Evolutionary conservation across 2,329 filamentous ascomycete genomes (phyloP).

Genomic region (Plenodomus tracheiphilus): DNA sequence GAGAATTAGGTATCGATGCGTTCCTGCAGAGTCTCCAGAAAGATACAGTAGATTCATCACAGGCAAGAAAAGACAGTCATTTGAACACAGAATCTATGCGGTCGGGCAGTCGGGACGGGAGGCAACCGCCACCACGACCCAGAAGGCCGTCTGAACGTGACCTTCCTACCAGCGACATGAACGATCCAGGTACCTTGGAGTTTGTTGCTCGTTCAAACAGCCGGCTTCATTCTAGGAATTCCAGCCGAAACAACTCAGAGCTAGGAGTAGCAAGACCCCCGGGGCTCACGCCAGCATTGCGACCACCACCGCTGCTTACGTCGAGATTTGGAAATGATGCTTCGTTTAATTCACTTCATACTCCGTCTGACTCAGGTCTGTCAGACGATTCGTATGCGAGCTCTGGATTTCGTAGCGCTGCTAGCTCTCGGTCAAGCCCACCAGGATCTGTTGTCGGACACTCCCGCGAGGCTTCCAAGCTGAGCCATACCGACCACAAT

Average conservation of each 20-base stretch:
- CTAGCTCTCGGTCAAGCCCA: constrained; percentile 45
- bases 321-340: constrained; percentile 24
- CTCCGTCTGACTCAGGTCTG: constrained; percentile 46
- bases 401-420: constrained; percentile 37
- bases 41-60: constrained; percentile 28
- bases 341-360: constrained; percentile 37
- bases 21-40: constrained; percentile 44
- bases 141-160: constrained; percentile 35
- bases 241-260: constrained; percentile 26
- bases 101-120: constrained; percentile 25
- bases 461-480: constrained; percentile 38
- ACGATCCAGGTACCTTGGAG: constrained; percentile 21
- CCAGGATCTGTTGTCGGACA: constrained; percentile 41
- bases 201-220: constrained; percentile 23
- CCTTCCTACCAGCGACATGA: constrained; percentile 20
- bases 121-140: constrained; percentile 23
- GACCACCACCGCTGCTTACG: constrained; percentile 27
- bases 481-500: constrained; percentile 24
- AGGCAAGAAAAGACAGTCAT: constrained; percentile 16
- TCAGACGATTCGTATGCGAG: constrained; percentile 45
- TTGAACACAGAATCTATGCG: constrained; percentile 25
- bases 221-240: constrained; percentile 26
- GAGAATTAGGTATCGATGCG: constrained; percentile 37
- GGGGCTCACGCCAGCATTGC: constrained; percentile 10
- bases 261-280: constrained; percentile 6